Base-by-base conservation (phyloP, 176 grass and related monocot species). In the Tuctoria greenei region DNA sequence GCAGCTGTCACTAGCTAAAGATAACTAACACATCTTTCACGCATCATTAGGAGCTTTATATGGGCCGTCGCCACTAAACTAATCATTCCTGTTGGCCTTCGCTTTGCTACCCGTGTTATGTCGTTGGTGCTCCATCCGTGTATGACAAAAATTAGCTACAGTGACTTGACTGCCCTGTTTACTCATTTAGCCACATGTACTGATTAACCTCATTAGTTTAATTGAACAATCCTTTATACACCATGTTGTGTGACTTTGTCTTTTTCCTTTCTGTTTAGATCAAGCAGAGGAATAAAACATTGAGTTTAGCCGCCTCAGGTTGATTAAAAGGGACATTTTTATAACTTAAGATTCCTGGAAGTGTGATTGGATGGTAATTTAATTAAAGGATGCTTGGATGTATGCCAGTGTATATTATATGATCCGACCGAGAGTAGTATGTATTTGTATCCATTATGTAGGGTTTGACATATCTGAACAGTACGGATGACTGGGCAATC, bases 41-140 rank as follows among this genome's bases (percentile, higher is more conserved):
- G 79, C 79, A 75, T 82, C 73, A 82, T 88, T 88, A 62, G 86
- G 61, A 88, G 81, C 80, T 79, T 75, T 86, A 57, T 62, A 55
- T 72, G 82, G 55, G 67, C 44, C 13, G 23, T 39, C 18, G 47
- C 20, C 59, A 42, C 17, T 78, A 79, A 79, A 72, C 38, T 78
- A 73, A 15, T 61, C 5, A n/a, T 28, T 4, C 23, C 12, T 73
- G n/a, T 71, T 26, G 12, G 26, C 5, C 40, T 18, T 62, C 11
- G 3, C 4, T 46, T 24, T 46, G 1, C 25, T 39, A 69, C 59
- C 45, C 21, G 64, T 23, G 14, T 13, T 4, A 0, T 41, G 46
- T 49, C 56, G 55, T 37, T 14, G 43, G 52, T 74, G 54, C 21
- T 71, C 25, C 8, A 42, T 45, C 24, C 27, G 15, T 27, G 8